Evolutionary conservation across 148 eudicot genomes (phyloP).

Genomic region (Simmondsia chinensis): DNA sequence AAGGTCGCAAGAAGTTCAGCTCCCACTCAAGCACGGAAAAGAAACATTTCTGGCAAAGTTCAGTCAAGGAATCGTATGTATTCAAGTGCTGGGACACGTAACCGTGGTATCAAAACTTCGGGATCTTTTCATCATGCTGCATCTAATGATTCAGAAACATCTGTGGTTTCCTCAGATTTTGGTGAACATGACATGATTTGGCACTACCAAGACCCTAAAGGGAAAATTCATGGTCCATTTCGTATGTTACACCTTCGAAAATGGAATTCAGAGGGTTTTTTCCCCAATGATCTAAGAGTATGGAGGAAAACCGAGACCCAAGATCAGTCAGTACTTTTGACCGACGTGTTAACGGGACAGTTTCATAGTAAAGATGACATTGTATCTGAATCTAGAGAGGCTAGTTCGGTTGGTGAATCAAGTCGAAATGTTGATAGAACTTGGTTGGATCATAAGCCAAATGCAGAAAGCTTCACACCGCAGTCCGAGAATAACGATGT

Average conservation of each 20-base stretch:
- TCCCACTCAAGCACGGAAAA: too few species aligned
- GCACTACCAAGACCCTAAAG: constrained; percentile 83
- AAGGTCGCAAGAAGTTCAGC: too few species aligned
- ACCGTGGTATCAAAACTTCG: constrained; percentile 24
- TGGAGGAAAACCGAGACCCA: constrained; percentile 53
- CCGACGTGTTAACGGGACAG: constrained; percentile 47
- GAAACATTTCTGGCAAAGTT: too few species aligned
- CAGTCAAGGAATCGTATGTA: constrained; percentile 34
- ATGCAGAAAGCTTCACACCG: constrained; percentile 15
- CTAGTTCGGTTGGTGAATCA: constrained; percentile 12
- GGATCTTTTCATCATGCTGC: constrained; percentile 19
- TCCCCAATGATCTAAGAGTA: constrained; percentile 71
- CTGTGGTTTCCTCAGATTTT: constrained; percentile 19
- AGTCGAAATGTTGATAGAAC: constrained; percentile 18
- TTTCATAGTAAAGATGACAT: constrained; percentile 25
- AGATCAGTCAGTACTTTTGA: constrained; percentile 54
- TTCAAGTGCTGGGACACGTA: constrained; percentile 15
- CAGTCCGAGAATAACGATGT: constrained; percentile 1
- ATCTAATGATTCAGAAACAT: constrained; percentile 29
- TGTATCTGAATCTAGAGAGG: constrained; percentile 20
- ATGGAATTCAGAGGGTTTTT: constrained; percentile 68
- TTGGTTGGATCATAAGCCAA: constrained; percentile 16
- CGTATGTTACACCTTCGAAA: constrained; percentile 61
- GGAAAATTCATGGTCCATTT: constrained; percentile 87
- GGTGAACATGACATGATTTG: constrained; percentile 58